phyloP scores from a whole-genome alignment of 1,284 basidiomycete species.

The Cronartium quercuum region DNA sequence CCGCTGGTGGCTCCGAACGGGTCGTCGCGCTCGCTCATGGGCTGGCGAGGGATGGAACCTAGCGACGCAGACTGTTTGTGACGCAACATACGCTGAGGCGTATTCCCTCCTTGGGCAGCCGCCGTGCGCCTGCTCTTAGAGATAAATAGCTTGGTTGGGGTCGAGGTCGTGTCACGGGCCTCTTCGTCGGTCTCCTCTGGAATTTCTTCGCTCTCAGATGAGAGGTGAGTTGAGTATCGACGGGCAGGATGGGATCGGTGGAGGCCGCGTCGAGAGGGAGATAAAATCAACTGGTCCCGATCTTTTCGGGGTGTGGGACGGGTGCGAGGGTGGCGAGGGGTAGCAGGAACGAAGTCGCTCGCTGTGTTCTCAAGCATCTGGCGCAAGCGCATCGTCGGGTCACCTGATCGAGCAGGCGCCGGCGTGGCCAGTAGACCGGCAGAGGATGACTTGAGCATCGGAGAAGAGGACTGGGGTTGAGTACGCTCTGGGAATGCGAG shows the following conservation, averaged over 20 bases:
- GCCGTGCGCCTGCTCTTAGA: neutral
- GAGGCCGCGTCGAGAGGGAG: neutral
- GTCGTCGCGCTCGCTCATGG: no score
- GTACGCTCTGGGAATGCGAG: neutral
- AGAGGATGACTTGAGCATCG: slow-evolving; percentile 34
- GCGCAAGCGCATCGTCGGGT: slow-evolving; percentile 13
- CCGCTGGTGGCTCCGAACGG: neutral
- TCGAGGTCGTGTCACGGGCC: neutral
- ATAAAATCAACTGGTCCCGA: neutral
- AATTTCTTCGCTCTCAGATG: neutral
- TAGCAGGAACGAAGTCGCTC: slow-evolving; percentile 31
- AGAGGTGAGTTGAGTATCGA: neutral
- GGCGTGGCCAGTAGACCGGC: neutral
- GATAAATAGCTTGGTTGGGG: slow-evolving; percentile 3
- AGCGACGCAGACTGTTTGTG: slow-evolving; percentile 35
- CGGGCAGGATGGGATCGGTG: slow-evolving; percentile 13
- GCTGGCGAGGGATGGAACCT: slow-evolving; percentile 19
- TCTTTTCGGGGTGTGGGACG: neutral
- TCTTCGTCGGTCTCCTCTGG: slow-evolving; percentile 15
- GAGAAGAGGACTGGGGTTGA: neutral
- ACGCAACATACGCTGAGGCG: slow-evolving; percentile 23
- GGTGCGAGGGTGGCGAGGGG: slow-evolving; percentile 19
- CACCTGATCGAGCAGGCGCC: neutral
- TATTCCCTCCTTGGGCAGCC: neutral
- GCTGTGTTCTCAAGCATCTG: slow-evolving; percentile 32